Percentiles rank a stretch among this genome's conserved stretches.
phyloP scores from a whole-genome alignment of 805 yeast genomes.

The Candida coleopterorum region DNA sequence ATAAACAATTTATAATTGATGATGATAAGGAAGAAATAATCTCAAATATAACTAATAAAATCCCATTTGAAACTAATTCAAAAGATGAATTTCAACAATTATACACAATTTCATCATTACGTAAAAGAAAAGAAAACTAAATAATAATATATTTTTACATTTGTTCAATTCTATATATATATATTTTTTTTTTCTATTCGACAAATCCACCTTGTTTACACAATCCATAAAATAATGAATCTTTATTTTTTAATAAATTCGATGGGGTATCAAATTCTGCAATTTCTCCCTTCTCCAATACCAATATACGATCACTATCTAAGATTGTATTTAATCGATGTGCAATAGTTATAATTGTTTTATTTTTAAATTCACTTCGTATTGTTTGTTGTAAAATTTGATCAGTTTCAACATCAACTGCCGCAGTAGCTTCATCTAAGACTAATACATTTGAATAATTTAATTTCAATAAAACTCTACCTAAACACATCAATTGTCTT shows the following conservation, averaged over 20 bases:
- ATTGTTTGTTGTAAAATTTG: slow-evolving; percentile 73
- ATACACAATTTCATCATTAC: slow-evolving; percentile 44
- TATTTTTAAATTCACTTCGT: slow-evolving; percentile 64
- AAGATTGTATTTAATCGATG: slow-evolving; percentile 79
- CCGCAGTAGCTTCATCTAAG: slow-evolving; percentile 85
- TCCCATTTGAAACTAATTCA: slow-evolving; percentile 28
- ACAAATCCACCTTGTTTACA: slow-evolving; percentile 77
- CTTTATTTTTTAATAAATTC: slow-evolving; percentile 57
- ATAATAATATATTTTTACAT: not conserved
- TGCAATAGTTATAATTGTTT: slow-evolving; percentile 81
- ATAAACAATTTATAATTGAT: slow-evolving; percentile 18
- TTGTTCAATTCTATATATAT: slow-evolving; percentile 2
- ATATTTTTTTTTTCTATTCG: slow-evolving; percentile 14
- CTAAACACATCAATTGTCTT: slow-evolving; percentile 64
- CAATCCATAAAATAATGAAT: slow-evolving; percentile 72
- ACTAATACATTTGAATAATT: slow-evolving; percentile 56
- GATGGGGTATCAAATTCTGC: slow-evolving; percentile 74
- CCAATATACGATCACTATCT: slow-evolving; percentile 75
- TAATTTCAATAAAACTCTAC: slow-evolving; percentile 67
- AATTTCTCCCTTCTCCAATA: slow-evolving; percentile 68
- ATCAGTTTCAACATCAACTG: slow-evolving; percentile 84
- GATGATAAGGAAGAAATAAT: slow-evolving; percentile 14
- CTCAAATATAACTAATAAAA: slow-evolving; percentile 19
- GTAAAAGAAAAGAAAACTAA: slow-evolving; percentile 62
- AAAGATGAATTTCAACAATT: slow-evolving; percentile 43